Percentiles rank a stretch among this genome's conserved stretches.
Conservation (phyloP, 352 stramenopile species). For the Globisporangium lucens region DNA sequence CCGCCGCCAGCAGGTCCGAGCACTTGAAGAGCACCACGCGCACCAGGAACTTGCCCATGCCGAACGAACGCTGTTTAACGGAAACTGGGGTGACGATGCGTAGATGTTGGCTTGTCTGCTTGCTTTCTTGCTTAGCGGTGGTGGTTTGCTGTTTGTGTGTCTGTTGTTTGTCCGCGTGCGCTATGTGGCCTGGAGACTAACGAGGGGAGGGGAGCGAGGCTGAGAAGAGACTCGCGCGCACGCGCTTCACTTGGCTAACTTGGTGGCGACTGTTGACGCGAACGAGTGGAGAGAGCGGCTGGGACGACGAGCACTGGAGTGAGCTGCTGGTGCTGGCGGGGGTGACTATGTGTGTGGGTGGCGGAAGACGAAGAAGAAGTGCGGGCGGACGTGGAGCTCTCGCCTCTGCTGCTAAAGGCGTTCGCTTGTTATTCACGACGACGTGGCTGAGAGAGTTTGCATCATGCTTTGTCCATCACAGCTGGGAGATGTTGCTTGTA, state of each 20-base stretch:
- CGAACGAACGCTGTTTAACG: not conserved
- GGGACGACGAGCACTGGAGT: not conserved
- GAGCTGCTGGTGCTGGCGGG: not conserved
- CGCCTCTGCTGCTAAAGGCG: not conserved
- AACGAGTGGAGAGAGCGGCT: no score
- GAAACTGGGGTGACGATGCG: not conserved
- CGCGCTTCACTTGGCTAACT: not conserved
- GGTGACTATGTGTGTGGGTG: not conserved
- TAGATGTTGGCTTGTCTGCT: not conserved
- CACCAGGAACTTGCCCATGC: slow-evolving; percentile 42
- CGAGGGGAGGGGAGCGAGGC: not conserved
- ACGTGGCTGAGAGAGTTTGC: not conserved
- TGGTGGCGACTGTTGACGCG: not conserved
- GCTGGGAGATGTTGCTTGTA: not conserved
- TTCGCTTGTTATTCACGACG: not conserved
- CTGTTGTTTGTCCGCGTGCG: not conserved
- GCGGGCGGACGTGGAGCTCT: not conserved
- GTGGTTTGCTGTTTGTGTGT: not conserved
- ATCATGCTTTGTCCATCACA: not conserved
- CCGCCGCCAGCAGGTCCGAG: slow-evolving; percentile 46
- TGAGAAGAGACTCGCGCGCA: not conserved
- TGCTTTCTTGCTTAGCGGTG: not conserved
- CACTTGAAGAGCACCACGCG: slow-evolving; percentile 66
- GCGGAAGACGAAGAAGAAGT: not conserved
- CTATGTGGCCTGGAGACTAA: not conserved